phyloP scores from a whole-genome alignment of 805 yeast species.

The Wickerhamomyces strasburgensis region DNA sequence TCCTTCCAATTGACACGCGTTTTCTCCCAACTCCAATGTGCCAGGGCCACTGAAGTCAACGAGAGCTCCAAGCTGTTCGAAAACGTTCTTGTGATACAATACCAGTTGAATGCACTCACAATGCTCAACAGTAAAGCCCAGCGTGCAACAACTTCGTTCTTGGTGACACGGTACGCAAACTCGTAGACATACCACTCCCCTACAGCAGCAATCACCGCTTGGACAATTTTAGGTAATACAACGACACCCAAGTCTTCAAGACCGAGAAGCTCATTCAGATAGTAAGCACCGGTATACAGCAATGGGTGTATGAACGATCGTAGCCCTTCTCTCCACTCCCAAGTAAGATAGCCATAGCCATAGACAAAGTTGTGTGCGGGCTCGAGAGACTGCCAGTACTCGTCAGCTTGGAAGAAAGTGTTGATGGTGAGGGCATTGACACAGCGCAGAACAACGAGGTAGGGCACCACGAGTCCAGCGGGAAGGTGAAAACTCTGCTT shows the following conservation, averaged over 20 bases:
- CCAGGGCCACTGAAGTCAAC: constrained; percentile 60
- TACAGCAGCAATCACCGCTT: constrained; percentile 62
- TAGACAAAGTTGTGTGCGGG: constrained; percentile 77
- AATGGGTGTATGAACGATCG: constrained; percentile 80
- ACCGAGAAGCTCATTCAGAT: constrained; percentile 28
- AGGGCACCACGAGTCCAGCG: constrained; percentile 19
- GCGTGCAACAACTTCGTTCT: constrained; percentile 32
- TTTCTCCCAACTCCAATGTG: constrained; percentile 64
- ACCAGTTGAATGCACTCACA: constrained; percentile 77
- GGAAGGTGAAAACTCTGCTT: constrained; percentile 16
- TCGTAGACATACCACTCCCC: constrained; percentile 61
- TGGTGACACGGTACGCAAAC: constrained; percentile 37
- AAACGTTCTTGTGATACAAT: constrained; percentile 73
- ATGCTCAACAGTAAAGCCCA: constrained; percentile 47
- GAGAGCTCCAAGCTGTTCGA: constrained; percentile 78
- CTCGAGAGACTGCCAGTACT: constrained; percentile 87
- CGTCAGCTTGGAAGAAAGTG: constrained; percentile 95
- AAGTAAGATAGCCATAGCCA: constrained; percentile 80
- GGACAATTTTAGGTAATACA: constrained; percentile 59
- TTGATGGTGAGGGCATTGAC: constrained; percentile 56
- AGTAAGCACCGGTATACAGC: constrained; percentile 48
- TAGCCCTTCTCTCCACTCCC: constrained; percentile 87
- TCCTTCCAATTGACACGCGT: constrained; percentile 12
- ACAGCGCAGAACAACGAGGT: constrained; percentile 42
- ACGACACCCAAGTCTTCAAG: constrained; percentile 38